phyloP scores from a whole-genome alignment of 176 grass and related monocot genomes.

The Aechmea fasciata region DNA sequence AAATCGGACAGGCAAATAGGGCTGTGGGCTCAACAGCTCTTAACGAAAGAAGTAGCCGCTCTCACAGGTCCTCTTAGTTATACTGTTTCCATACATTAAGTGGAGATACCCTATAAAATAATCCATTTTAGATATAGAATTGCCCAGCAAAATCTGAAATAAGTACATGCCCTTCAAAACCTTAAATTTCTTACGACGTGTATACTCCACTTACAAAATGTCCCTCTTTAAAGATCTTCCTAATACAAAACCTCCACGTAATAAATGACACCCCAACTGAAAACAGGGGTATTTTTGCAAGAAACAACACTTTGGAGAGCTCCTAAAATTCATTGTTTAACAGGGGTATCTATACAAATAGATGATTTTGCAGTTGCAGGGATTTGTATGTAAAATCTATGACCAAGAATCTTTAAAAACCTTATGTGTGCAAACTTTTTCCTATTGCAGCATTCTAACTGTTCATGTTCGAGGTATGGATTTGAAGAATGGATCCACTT shows the following conservation, averaged over 20 bases:
- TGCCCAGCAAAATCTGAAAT: background rate
- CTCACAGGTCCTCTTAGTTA: slow-evolving; percentile 54
- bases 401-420: too few species aligned
- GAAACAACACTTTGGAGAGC: too few species aligned
- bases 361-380: too few species aligned
- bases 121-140: background rate
- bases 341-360: too few species aligned
- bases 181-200: background rate
- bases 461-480: slow-evolving; percentile 86
- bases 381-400: too few species aligned
- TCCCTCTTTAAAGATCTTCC: too few species aligned
- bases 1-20: slow-evolving; percentile 77
- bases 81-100: background rate
- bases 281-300: too few species aligned
- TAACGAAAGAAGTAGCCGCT: slow-evolving; percentile 97
- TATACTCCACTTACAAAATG: too few species aligned
- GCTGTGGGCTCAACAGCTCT: slow-evolving; percentile 86
- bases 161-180: background rate
- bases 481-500: slow-evolving; percentile 73
- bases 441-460: slow-evolving; percentile 76
- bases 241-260: too few species aligned
- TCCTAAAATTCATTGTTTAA: too few species aligned
- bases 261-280: too few species aligned
- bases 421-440: background rate
- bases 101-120: too few species aligned